These are phyloP conservation scores for Helicostylum pulchrum DNA, from an alignment of 192 early-diverging fungal species.

Conservation along the genomic window DNA sequence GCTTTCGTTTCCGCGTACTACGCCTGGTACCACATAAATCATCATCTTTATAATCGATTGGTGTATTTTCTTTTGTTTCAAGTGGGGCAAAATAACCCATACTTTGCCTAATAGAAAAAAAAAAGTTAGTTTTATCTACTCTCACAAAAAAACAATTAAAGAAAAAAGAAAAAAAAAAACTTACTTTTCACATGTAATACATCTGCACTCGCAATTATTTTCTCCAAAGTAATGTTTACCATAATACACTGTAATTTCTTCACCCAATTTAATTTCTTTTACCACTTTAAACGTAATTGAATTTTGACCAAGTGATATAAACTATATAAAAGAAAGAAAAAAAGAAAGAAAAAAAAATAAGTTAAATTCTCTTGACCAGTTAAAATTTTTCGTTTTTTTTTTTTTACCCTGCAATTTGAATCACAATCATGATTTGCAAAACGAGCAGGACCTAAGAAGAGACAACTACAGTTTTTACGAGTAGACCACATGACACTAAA, in stretches of 20 bases:
- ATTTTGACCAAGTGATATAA: conserved; percentile 44
- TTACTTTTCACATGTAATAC: conserved; percentile 56
- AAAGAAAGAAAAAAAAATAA: conserved; percentile 2
- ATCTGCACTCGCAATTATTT: conserved; percentile 57
- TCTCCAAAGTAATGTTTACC: conserved; percentile 61
- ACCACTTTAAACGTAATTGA: conserved; percentile 54
- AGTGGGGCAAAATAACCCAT: conserved; percentile 16
- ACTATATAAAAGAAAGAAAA: conserved; percentile 25
- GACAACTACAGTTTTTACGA: conserved; percentile 45
- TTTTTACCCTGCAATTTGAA: conserved; percentile 44
- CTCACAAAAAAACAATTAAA: not conserved
- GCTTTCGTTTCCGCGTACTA: conserved; percentile 22
- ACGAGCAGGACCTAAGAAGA: conserved; percentile 61
- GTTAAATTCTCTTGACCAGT: not conserved
- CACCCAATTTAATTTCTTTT: conserved; percentile 46
- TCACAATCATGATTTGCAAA: conserved; percentile 66
- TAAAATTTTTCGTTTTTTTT: too few relatives aligned
- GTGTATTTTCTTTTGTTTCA: conserved; percentile 14
- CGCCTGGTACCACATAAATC: conserved; percentile 9
- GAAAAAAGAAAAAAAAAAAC: conserved; percentile 3
- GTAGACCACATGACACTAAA: conserved; percentile 49
- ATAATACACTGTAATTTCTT: conserved; percentile 62
- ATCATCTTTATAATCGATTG: conserved; percentile 5
- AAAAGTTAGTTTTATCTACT: not conserved
- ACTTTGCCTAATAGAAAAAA: conserved; percentile 5